Evolutionary conservation across 2,329 filamentous ascomycete genomes (phyloP).

Genomic region (Aspergillus vadensis): DNA sequence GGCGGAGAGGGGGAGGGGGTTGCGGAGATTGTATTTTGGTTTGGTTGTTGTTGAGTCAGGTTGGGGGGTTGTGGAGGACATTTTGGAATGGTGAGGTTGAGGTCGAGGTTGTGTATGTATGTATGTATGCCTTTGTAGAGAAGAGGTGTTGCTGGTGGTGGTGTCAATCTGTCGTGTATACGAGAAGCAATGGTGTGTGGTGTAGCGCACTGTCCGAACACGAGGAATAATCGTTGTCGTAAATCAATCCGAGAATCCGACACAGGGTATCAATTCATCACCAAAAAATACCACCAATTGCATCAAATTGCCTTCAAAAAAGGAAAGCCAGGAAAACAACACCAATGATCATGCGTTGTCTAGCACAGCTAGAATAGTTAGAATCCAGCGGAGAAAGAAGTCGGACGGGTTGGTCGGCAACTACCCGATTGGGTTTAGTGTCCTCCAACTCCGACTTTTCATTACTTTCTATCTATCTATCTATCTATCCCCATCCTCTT

Average conservation of each 20-base stretch:
- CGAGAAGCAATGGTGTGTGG: no score
- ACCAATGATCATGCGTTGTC: no score
- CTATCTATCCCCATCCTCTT: no score
- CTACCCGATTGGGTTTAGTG: not conserved
- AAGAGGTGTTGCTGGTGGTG: not conserved
- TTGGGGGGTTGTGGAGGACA: constrained; percentile 10
- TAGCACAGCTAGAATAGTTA: no score
- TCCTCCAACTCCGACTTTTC: constrained; percentile 11
- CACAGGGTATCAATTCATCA: no score
- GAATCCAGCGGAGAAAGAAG: not conserved
- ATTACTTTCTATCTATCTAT: not conserved
- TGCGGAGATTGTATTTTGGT: constrained; percentile 53
- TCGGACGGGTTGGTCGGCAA: not conserved
- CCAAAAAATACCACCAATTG: no score
- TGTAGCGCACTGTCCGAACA: no score
- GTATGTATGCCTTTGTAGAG: not conserved
- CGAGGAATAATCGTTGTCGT: no score
- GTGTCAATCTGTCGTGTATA: no score
- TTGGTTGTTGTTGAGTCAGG: constrained; percentile 10
- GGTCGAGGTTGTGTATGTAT: not conserved
- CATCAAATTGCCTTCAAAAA: no score
- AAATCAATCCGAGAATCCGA: no score
- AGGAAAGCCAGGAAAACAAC: no score
- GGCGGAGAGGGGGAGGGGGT: constrained; percentile 80
- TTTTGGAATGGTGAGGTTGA: constrained; percentile 2